These are phyloP conservation scores for Echites panduratus DNA, from an alignment of 257 asterid genomes.

Conservation along the genomic window DNA sequence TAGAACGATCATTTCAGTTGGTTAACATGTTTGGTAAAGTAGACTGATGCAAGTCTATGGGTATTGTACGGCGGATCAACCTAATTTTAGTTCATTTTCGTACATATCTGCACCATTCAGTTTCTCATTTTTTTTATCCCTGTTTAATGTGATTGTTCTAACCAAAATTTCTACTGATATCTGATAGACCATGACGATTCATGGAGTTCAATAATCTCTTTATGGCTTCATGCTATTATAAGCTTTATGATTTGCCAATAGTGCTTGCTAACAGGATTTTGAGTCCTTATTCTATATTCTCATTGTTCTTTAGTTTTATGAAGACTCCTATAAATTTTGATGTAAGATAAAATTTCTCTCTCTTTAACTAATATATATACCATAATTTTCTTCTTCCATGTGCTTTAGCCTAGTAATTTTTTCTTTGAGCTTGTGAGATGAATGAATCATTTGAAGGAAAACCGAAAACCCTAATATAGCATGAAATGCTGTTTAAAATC, in stretches of 20 bases:
- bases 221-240: not conserved
- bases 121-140: not conserved
- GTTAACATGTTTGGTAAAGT: not conserved
- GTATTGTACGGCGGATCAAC: not conserved
- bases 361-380: no score
- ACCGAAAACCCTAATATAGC: no score
- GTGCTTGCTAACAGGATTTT: not conserved
- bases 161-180: not conserved
- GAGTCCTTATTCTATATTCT: no score
- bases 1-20: not conserved
- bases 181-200: not conserved
- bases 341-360: no score
- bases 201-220: not conserved
- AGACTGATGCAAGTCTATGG: not conserved
- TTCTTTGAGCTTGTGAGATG: no score
- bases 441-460: no score
- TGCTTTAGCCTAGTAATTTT: no score
- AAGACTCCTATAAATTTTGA: no score
- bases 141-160: not conserved
- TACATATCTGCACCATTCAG: not conserved
- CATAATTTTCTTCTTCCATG: no score
- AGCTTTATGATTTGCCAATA: not conserved
- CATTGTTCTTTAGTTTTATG: no score
- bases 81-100: not conserved
- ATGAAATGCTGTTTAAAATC: no score